Conservation (phyloP, 2,329 filamentous ascomycete species). For the Clathrospora elynae region DNA sequence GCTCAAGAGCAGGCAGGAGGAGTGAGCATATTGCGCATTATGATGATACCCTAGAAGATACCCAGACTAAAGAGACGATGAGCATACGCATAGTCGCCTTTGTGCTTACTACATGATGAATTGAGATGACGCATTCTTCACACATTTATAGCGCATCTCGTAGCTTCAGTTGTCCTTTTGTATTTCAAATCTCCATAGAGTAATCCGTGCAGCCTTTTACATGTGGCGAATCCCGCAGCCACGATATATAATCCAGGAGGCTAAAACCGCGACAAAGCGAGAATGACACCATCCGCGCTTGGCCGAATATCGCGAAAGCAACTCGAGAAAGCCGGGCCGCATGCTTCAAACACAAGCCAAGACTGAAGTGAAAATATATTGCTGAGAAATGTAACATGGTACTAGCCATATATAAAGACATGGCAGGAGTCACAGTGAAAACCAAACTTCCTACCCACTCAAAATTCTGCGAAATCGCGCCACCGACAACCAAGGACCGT, state of each 20-base stretch:
- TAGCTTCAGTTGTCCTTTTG: constrained; percentile 11
- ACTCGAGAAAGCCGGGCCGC: constrained; percentile 24
- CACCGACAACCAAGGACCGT: constrained; percentile 30
- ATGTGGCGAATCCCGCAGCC: constrained; percentile 7
- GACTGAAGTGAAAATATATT: constrained; percentile 26
- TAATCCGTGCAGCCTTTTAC: constrained; percentile 15
- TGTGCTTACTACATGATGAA: too few species aligned
- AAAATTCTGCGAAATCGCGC: constrained; percentile 26
- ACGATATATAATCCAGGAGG: constrained; percentile 24
- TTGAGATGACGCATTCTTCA: background rate
- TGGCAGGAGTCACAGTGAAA: constrained; percentile 8
- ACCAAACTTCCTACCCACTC: background rate
- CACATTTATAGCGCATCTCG: background rate
- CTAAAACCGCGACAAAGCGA: constrained; percentile 41
- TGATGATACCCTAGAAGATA: constrained; percentile 5
- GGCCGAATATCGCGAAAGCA: constrained; percentile 28
- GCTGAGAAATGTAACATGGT: constrained; percentile 31
- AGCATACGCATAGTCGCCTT: too few species aligned
- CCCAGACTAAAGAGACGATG: too few species aligned
- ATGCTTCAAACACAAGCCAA: constrained; percentile 6
- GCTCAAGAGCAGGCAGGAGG: constrained; percentile 49
- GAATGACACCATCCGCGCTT: constrained; percentile 41
- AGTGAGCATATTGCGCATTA: constrained; percentile 3
- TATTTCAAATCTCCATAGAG: constrained; percentile 9
- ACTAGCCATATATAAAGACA: constrained; percentile 4